phyloP scores from a whole-genome alignment of 1,284 basidiomycete species.

The Neonothopanus nambi region DNA sequence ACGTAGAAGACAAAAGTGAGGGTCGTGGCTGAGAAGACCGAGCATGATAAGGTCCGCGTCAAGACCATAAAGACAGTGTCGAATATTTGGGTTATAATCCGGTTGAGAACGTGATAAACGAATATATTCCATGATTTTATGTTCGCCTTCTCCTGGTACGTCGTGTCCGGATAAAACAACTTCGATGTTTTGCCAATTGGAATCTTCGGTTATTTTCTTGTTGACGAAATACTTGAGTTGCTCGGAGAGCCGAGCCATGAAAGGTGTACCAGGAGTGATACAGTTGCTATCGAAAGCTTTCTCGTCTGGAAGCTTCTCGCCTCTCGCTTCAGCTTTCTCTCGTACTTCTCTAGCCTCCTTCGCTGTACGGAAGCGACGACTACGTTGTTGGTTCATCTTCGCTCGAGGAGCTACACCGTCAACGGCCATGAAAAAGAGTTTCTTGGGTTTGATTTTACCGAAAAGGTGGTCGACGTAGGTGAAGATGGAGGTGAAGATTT shows the following conservation, averaged over 20 bases:
- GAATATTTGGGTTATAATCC: conserved; percentile 89
- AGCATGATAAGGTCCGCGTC: conserved; percentile 99
- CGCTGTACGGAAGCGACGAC: conserved; percentile 91
- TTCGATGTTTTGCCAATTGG: conserved; percentile 90
- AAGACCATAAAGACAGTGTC: conserved; percentile 97
- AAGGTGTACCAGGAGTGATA: conserved; percentile 97
- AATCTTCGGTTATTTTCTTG: conserved; percentile 95
- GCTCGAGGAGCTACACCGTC: conserved; percentile 98
- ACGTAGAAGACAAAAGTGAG: conserved; percentile 95
- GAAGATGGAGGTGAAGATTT: conserved; percentile 97
- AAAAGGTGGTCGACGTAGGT: conserved; percentile 97
- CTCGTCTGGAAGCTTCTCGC: conserved; percentile 89
- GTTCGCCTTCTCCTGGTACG: conserved; percentile 98
- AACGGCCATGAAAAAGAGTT: conserved; percentile 96
- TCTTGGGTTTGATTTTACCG: conserved; percentile 96
- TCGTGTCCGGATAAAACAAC: conserved; percentile 99
- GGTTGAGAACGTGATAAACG: conserved; percentile 92
- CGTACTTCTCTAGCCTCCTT: conserved; percentile 88
- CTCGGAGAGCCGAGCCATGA: conserved; percentile 90
- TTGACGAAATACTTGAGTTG: conserved; percentile 96
- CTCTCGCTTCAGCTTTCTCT: conserved; percentile 85
- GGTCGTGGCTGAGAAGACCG: conserved; percentile 95
- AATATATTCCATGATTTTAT: conserved; percentile 99
- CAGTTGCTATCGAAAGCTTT: conserved; percentile 99
- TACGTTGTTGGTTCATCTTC: conserved; percentile 99